These are phyloP conservation scores for Cymodocea nodosa DNA, from an alignment of 116 monocot species.

Conservation along the genomic window DNA sequence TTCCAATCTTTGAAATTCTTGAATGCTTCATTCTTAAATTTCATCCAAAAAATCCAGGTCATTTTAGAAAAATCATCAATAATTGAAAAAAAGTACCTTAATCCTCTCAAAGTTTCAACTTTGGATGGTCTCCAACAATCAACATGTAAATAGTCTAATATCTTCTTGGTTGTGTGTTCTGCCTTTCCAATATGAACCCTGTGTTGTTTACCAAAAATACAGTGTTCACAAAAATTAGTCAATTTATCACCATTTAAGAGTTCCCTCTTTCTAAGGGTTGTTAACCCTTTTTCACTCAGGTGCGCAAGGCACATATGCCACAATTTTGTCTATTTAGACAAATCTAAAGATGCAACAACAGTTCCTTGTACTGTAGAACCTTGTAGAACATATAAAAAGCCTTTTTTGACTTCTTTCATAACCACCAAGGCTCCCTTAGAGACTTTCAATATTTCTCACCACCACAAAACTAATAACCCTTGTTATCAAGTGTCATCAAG, in stretches of 20 bases:
- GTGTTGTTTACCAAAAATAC: slow-evolving; percentile 8
- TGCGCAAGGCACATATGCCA: too few relatives aligned
- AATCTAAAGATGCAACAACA: neutral
- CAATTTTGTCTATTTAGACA: too few relatives aligned
- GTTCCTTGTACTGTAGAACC: too few relatives aligned
- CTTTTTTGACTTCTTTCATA: neutral
- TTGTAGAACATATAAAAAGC: neutral
- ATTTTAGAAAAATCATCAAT: slow-evolving; percentile 18
- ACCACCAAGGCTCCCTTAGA: too few relatives aligned
- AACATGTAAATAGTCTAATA: slow-evolving; percentile 3
- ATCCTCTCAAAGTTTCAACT: neutral
- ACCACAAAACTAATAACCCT: neutral
- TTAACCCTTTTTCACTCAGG: too few relatives aligned
- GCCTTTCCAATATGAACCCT: neutral
- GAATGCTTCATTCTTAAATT: neutral
- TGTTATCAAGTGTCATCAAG: neutral
- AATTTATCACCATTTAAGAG: neutral
- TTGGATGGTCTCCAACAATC: slow-evolving; percentile 1
- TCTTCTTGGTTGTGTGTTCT: slow-evolving; percentile 2
- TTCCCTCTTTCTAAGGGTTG: neutral
- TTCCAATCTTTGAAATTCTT: slow-evolving; percentile 10
- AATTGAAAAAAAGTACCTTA: slow-evolving; percentile 3
- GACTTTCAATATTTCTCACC: too few relatives aligned
- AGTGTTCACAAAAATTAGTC: slow-evolving; percentile 7
- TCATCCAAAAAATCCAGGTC: slow-evolving; percentile 1